phyloP scores from a whole-genome alignment of 2,329 filamentous ascomycete species.

The Didymella arachidicola region DNA sequence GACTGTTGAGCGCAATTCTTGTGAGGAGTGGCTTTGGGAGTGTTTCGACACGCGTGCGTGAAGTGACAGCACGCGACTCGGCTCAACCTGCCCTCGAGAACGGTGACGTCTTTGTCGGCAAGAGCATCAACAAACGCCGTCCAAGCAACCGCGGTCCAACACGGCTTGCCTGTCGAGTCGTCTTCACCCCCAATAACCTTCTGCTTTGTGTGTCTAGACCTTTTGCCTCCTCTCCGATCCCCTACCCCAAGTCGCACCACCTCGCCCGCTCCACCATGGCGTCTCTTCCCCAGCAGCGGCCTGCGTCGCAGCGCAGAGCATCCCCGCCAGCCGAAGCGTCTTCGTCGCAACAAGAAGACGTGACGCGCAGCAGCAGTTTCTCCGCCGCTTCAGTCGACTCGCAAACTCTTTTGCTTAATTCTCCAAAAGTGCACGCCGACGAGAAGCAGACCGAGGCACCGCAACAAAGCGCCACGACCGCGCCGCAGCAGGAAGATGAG shows the following conservation, averaged over 20 bases:
- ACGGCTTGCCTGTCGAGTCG: not conserved
- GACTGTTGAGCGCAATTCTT: too few relatives aligned
- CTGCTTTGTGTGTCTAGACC: slow-evolving; percentile 1
- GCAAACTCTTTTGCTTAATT: slow-evolving; percentile 56
- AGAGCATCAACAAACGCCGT: slow-evolving; percentile 14
- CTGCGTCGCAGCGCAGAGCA: slow-evolving; percentile 45
- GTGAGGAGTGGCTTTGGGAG: too few relatives aligned
- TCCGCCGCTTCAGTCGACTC: slow-evolving; percentile 56
- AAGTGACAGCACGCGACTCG: slow-evolving; percentile 9
- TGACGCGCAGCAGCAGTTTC: slow-evolving; percentile 45
- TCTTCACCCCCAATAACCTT: not conserved
- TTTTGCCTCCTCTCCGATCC: not conserved
- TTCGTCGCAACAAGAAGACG: slow-evolving; percentile 29
- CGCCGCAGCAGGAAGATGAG: slow-evolving; percentile 38
- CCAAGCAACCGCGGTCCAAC: slow-evolving; percentile 15
- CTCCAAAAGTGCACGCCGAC: slow-evolving; percentile 32
- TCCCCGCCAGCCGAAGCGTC: slow-evolving; percentile 34
- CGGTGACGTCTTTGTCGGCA: slow-evolving; percentile 19
- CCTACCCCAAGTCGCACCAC: not conserved
- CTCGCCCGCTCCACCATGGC: slow-evolving; percentile 44
- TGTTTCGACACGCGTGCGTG: not conserved
- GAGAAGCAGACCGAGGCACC: slow-evolving; percentile 25
- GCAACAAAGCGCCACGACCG: slow-evolving; percentile 24
- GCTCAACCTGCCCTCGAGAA: slow-evolving; percentile 6
- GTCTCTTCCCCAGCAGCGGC: slow-evolving; percentile 52